A percentile compares a stretch with the other conserved stretches of the same genome.
Conservation (phyloP, 805 yeast species). For the Kodamaea lidongshanica region DNA sequence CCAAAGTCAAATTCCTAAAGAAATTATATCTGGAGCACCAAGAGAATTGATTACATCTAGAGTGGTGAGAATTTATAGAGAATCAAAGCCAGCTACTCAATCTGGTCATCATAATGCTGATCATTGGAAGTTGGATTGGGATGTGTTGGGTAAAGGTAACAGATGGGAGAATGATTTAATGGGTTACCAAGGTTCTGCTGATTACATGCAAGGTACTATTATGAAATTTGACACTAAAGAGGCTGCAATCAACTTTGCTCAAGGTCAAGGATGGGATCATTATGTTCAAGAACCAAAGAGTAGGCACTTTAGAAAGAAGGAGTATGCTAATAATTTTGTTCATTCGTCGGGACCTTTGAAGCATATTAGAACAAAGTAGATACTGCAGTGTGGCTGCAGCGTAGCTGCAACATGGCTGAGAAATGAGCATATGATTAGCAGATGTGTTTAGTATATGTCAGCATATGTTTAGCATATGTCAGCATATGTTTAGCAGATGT, state of each 20-base stretch:
- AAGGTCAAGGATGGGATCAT: slow-evolving; percentile 81
- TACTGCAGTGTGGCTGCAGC: no score
- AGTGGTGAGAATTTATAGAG: slow-evolving; percentile 70
- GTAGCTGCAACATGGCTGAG: no score
- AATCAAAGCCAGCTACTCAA: slow-evolving; percentile 77
- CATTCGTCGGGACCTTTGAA: slow-evolving; percentile 68
- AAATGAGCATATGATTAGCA: no score
- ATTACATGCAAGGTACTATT: slow-evolving; percentile 75
- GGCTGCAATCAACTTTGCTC: slow-evolving; percentile 71
- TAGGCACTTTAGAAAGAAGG: slow-evolving; percentile 69
- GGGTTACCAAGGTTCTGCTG: slow-evolving; percentile 77
- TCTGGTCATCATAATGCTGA: slow-evolving; percentile 52
- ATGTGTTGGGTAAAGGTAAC: slow-evolving; percentile 65
- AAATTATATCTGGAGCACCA: slow-evolving; percentile 74
- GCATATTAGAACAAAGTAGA: slow-evolving; percentile 72
- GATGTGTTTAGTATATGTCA: neutral
- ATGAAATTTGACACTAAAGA: slow-evolving; percentile 70
- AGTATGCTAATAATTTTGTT: slow-evolving; percentile 63
- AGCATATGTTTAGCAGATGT: no score
- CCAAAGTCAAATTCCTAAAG: slow-evolving; percentile 36
- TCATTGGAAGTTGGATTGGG: slow-evolving; percentile 81
- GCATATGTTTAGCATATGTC: no score
- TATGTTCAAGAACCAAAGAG: slow-evolving; percentile 76
- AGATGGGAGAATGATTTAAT: slow-evolving; percentile 88
- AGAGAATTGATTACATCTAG: slow-evolving; percentile 52